These are phyloP conservation scores for Scutellaria galericulata DNA, from an alignment of 257 asterid species.

Conservation along the genomic window DNA sequence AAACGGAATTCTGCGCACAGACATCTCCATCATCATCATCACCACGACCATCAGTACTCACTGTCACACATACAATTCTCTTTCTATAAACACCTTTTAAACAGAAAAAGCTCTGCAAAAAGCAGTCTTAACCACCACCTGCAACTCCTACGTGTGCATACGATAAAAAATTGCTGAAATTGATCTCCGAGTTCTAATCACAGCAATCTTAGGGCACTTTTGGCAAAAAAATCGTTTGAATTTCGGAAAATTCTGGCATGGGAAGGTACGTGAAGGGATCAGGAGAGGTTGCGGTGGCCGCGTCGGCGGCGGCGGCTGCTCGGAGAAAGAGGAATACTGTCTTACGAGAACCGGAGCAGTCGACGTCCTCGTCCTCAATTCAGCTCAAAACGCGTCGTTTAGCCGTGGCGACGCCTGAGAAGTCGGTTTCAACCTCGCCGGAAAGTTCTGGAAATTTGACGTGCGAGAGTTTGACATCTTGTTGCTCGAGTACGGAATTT, in stretches of 20 bases:
- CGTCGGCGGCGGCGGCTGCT: conserved; percentile 33
- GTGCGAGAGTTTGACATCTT: no score
- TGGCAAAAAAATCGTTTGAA: background rate
- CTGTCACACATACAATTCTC: conserved; percentile 26
- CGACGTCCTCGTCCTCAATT: background rate
- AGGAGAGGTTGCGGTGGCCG: conserved; percentile 36
- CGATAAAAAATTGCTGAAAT: no score
- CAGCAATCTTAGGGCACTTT: no score
- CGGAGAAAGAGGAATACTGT: conserved; percentile 49
- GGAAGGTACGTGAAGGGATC: conserved; percentile 37
- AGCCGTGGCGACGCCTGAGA: conserved; percentile 2
- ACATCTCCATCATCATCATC: conserved; percentile 40
- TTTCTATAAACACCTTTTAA: conserved; percentile 36
- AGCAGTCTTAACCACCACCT: conserved; percentile 35
- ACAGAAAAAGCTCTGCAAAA: conserved; percentile 38
- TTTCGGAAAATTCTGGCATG: conserved; percentile 18
- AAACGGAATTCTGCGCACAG: conserved; percentile 36
- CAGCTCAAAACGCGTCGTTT: conserved; percentile 36
- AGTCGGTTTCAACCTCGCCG: conserved; percentile 9
- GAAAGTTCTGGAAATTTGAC: conserved; percentile 37
- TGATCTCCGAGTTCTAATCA: no score
- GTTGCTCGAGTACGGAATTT: conserved; percentile 8
- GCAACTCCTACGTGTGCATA: no score
- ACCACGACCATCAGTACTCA: conserved; percentile 31
- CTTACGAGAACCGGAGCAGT: conserved; percentile 26